Percentiles rank a stretch among this genome's conserved stretches.
phyloP scores from a whole-genome alignment of 2,329 filamentous ascomycete species.

The Grosmannia serpens region DNA sequence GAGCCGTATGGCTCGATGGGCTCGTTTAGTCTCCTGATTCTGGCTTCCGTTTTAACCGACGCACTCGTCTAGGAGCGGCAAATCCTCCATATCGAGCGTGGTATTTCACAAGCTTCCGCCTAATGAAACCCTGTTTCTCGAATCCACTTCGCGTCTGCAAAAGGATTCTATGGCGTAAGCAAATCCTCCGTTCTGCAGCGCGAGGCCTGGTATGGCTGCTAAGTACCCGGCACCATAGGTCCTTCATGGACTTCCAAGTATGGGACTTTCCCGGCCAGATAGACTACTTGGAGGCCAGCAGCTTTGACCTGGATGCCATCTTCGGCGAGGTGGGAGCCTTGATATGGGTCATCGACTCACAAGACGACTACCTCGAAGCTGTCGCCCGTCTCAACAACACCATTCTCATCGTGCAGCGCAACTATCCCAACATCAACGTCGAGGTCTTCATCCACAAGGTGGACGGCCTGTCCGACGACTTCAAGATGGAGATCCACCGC shows the following conservation, averaged over 20 bases:
- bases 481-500: conserved; percentile 88
- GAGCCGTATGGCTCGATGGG: neutral
- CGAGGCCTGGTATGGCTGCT: too few relatives aligned
- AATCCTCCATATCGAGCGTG: conserved; percentile 95
- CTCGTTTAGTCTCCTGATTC: conserved; percentile 5
- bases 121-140: conserved; percentile 88
- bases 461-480: conserved; percentile 93
- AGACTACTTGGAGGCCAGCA: conserved; percentile 75
- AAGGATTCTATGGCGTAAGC: conserved; percentile 90
- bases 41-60: neutral
- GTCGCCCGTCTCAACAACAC: conserved; percentile 78
- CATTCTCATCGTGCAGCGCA: conserved; percentile 77
- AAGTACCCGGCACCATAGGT: conserved; percentile 39
- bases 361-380: conserved; percentile 93
- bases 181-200: neutral
- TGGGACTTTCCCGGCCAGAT: conserved; percentile 97
- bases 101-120: conserved; percentile 98
- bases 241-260: conserved; percentile 98
- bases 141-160: conserved; percentile 87
- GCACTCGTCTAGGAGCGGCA: conserved; percentile 63
- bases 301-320: conserved; percentile 84
- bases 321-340: conserved; percentile 90
- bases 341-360: conserved; percentile 97
- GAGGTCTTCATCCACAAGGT: conserved; percentile 99
- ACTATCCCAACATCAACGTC: conserved; percentile 88